Evolutionary conservation across 2,329 filamentous ascomycete species (phyloP), one percentile per base, ranked within the genome.

Genomic region (Trichoderma atroviride): DNA sequence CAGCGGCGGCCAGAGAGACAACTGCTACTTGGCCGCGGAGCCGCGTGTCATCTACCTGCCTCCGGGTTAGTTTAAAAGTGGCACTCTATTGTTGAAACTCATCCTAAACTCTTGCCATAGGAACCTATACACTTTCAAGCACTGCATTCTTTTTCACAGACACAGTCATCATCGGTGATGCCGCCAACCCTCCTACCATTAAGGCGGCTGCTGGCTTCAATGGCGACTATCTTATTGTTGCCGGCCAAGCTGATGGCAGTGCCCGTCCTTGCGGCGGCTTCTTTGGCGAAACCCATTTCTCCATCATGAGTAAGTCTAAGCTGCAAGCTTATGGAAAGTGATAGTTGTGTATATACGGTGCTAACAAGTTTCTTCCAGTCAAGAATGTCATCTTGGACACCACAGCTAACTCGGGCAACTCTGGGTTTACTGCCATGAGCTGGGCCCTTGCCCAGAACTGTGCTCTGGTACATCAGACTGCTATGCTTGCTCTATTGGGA

Each of bases 151-250:
- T 72, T 57, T 47, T 69, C 62, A 73, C 72, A 11, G 72, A 96
- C 82, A 95, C 93, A 4, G 92, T 96, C 78, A 87, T 96, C 69
- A 85, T 96, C 35, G 93, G 93, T 69, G 92, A 97, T 80, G 89
- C 91, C 56, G 76, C 86, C 74, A 83, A 86, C 72, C 80, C 89
- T 11, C 92, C 93, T 0, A 89, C 88, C 0, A 84, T 96, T 77
- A 91, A 92, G 80, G 91, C 89, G 5, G 79, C 87, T 0, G 78
- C 88, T 22, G 81, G 83, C 72, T 97, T 97, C 77, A 73, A 84
- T 6, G 93, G 93, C 53, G 35, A 73, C 65, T 70, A 71, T 35
- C 71, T 73, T 10, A 61, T 73, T 35, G 71, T 72, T 1, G 72
- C 71, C 57, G 72, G 72, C 24, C 71, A 73, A 55, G 72, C 68